Percentiles rank a stretch among this genome's conserved stretches.
These are phyloP conservation scores for Pseudocercospora vitis DNA, from an alignment of 2,329 filamentous ascomycete species.

Conservation along the genomic window DNA sequence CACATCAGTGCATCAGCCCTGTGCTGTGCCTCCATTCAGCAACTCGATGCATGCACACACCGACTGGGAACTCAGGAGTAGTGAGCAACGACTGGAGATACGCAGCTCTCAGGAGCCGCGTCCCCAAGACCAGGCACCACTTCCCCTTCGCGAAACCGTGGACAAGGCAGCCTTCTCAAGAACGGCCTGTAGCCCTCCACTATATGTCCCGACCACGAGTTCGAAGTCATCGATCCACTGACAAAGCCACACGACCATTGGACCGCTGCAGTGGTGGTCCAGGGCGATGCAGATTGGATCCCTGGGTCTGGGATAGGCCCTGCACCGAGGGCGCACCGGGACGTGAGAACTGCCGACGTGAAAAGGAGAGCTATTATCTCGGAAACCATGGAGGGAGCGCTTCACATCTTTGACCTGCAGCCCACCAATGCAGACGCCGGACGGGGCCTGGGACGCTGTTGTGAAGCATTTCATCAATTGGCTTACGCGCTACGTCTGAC, in stretches of 20 bases:
- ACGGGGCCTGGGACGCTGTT: constrained; percentile 22
- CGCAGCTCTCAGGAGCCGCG: constrained; percentile 20
- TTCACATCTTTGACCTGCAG: constrained; percentile 28
- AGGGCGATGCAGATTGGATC: constrained; percentile 23
- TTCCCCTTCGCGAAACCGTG: constrained; percentile 22
- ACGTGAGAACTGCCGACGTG: constrained; percentile 20
- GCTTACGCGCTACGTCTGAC: constrained; percentile 16
- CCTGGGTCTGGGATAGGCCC: constrained; percentile 23
- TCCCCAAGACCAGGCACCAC: constrained; percentile 17
- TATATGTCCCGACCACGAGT: constrained; percentile 24
- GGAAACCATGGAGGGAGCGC: constrained; percentile 19
- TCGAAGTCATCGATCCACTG: constrained; percentile 23
- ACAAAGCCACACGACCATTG: constrained; percentile 20
- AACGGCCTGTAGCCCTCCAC: constrained; percentile 23
- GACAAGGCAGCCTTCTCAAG: constrained; percentile 25
- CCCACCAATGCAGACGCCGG: constrained; percentile 19
- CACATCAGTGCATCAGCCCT: constrained; percentile 17
- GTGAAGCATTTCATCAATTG: constrained; percentile 23
- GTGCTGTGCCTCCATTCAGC: constrained; percentile 22
- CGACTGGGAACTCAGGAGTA: constrained; percentile 25
- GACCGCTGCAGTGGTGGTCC: constrained; percentile 25
- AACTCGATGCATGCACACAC: constrained; percentile 20
- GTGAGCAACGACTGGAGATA: constrained; percentile 16
- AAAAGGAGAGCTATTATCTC: constrained; percentile 20
- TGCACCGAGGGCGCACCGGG: constrained; percentile 20